Base-by-base conservation (phyloP, 352 stramenopile species). In the Globisporangium mamillatum region DNA sequence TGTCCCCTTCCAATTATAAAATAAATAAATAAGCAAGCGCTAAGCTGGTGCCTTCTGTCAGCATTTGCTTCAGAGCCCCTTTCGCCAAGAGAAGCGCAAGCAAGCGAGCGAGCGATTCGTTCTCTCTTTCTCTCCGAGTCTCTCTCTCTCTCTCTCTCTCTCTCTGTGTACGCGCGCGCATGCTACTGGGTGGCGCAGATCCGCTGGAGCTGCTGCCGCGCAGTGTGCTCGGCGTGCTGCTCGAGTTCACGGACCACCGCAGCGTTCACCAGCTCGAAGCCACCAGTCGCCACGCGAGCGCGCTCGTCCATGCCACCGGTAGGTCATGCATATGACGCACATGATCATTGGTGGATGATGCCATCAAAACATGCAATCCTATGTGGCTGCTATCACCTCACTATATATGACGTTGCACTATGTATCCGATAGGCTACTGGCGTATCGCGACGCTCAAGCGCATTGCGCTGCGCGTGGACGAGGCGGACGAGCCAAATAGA, bases 61-160 rank as follows among this genome's bases (percentile, higher is more conserved):
- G 12, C 25, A 1, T n/a, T 41, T 20, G 4, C 27, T 3, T 8
- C 64, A 69, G 25, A 64, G 53, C 41, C 38, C 53, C 38, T 52
- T 66, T 81, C 68, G 41, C 70, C 74, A 0, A 69, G 73, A 25
- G 80, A 79, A 59, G 78, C 71, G 34, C 63, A 79, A 34, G 56
- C 32, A 1, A 38, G 32, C 63, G 29, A 6, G 38, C 24, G 24
- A 48, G 20, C 53, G 18, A 58, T 14, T 32, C 32, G 32, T 38
- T 38, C 32, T 38, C 32, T 38, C 32, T 38, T 38, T 38, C 32
- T 38, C 32, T 24, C 54, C 18, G 18, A 60, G 50, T 27, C 22
- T 27, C 52, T 20, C 24, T n/a, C 3, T 38, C 32, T 38, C 25
- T 34, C 29, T 34, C 29, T 22, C 54, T 27, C 25, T 27, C 25